A percentile compares a stretch with the other conserved stretches of the same genome.
phyloP scores from a whole-genome alignment of 139 green algal species.

The Pseudopediastrum boryanum region DNA sequence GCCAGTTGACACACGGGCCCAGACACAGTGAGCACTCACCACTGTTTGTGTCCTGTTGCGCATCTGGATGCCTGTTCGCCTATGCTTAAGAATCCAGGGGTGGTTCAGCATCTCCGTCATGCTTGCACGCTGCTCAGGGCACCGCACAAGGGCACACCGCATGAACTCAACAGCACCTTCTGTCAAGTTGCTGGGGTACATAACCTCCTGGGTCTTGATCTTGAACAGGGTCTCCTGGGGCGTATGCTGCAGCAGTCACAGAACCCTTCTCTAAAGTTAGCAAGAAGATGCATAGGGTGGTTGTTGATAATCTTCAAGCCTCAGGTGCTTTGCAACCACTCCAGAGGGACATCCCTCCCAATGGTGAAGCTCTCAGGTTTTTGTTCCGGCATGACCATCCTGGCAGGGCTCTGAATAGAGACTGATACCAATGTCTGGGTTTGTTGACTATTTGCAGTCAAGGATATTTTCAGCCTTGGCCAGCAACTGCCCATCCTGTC shows the following conservation, averaged over 20 bases:
- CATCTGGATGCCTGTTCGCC: slow-evolving; percentile 21
- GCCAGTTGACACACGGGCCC: not conserved
- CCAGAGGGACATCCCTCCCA: too few relatives aligned
- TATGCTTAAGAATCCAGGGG: slow-evolving; percentile 40
- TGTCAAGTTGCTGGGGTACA: slow-evolving; percentile 43
- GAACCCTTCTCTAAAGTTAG: too few relatives aligned
- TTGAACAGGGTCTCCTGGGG: slow-evolving; percentile 55
- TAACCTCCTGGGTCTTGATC: slow-evolving; percentile 49
- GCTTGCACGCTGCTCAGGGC: slow-evolving; percentile 35
- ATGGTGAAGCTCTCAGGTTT: too few relatives aligned
- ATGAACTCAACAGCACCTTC: slow-evolving; percentile 31
- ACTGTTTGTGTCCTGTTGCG: slow-evolving; percentile 24
- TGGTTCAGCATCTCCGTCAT: slow-evolving; percentile 50
- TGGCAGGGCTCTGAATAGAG: too few relatives aligned
- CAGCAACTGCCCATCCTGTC: too few relatives aligned
- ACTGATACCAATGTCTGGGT: too few relatives aligned
- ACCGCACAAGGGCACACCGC: slow-evolving; percentile 38
- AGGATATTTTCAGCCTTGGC: too few relatives aligned
- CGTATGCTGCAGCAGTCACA: slow-evolving; percentile 22
- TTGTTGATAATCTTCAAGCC: too few relatives aligned
- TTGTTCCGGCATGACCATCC: too few relatives aligned
- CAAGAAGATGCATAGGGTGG: too few relatives aligned
- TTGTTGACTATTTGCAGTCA: too few relatives aligned
- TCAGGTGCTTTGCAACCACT: too few relatives aligned
- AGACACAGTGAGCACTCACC: not conserved